Percentiles rank a stretch among this genome's conserved stretches.
Evolutionary conservation across 2,329 filamentous ascomycete species (phyloP).

Genomic region (Alternaria arbusti): DNA sequence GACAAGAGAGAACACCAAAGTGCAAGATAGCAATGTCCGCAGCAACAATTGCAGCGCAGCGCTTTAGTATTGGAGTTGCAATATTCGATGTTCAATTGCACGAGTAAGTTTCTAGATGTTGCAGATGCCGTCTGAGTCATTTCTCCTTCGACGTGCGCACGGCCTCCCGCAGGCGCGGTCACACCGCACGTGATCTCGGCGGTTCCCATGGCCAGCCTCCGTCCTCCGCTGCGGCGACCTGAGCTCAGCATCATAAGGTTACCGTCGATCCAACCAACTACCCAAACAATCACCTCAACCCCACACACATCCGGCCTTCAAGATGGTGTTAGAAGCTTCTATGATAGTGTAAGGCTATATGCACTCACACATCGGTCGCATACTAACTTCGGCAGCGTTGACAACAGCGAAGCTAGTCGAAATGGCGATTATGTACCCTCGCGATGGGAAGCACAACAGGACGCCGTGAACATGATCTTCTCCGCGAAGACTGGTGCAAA

Average conservation of each 20-base stretch:
- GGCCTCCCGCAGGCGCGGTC: constrained; percentile 6
- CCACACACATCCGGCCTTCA: constrained; percentile 52
- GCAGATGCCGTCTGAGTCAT: constrained; percentile 3
- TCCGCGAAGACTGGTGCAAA: constrained; percentile 94
- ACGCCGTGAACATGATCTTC: constrained; percentile 94
- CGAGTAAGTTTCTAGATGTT: background rate
- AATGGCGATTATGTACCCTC: constrained; percentile 94
- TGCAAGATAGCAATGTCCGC: background rate
- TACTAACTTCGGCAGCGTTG: constrained; percentile 65
- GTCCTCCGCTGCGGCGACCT: constrained; percentile 27
- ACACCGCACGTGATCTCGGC: constrained; percentile 5
- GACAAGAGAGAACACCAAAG: background rate
- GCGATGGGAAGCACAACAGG: constrained; percentile 93
- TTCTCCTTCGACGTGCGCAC: background rate
- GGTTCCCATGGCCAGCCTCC: constrained; percentile 19
- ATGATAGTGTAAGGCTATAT: constrained; percentile 77
- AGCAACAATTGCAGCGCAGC: background rate
- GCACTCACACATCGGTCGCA: constrained; percentile 22
- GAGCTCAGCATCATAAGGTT: constrained; percentile 27
- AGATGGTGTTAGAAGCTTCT: constrained; percentile 97
- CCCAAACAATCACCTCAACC: constrained; percentile 6
- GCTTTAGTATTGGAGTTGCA: background rate
- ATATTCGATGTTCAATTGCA: background rate
- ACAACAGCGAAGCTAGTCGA: constrained; percentile 98
- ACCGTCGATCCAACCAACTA: constrained; percentile 19